Percentiles rank a stretch among this genome's conserved stretches.
phyloP scores from a whole-genome alignment of 2,329 filamentous ascomycete genomes.

The Hortaea sp. region DNA sequence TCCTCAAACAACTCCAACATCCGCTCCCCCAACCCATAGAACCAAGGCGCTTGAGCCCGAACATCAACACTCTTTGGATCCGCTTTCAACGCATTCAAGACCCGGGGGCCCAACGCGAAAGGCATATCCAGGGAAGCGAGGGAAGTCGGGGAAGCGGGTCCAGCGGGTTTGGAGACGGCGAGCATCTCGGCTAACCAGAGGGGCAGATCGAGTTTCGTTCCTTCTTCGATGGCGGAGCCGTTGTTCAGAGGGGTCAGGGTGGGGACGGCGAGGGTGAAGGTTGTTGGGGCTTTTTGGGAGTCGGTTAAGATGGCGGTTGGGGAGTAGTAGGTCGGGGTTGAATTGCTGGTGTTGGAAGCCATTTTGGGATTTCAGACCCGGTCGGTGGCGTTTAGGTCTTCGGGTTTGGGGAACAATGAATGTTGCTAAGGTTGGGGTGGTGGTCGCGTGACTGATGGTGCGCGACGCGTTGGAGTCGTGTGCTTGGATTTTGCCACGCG shows the following conservation, averaged over 20 bases:
- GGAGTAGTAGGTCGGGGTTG: slow-evolving; percentile 58
- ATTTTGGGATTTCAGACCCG: too few species aligned
- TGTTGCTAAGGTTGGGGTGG: too few species aligned
- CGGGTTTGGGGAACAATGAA: too few species aligned
- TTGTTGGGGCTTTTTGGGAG: slow-evolving; percentile 91
- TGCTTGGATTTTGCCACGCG: too few species aligned
- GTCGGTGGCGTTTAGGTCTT: too few species aligned
- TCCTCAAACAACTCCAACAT: slow-evolving; percentile 90
- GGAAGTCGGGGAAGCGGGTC: slow-evolving; percentile 33
- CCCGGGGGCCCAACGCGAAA: slow-evolving; percentile 61
- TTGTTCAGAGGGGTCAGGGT: slow-evolving; percentile 79
- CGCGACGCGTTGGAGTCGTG: too few species aligned
- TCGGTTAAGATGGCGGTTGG: slow-evolving; percentile 77
- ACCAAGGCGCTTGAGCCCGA: slow-evolving; percentile 72
- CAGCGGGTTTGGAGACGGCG: slow-evolving; percentile 47
- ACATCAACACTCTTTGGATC: slow-evolving; percentile 79
- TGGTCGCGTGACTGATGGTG: too few species aligned
- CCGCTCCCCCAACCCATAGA: slow-evolving; percentile 74
- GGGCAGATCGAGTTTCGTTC: slow-evolving; percentile 72
- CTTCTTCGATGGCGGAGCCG: slow-evolving; percentile 60
- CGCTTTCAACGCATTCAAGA: slow-evolving; percentile 82
- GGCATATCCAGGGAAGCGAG: slow-evolving; percentile 77
- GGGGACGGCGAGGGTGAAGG: slow-evolving; percentile 81
- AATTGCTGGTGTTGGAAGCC: too few species aligned
- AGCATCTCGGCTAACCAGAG: slow-evolving; percentile 95